A percentile compares a stretch with the other conserved stretches of the same genome.
Evolutionary conservation across 2,329 filamentous ascomycete genomes (phyloP).

Genomic region (Cadophora sp.): DNA sequence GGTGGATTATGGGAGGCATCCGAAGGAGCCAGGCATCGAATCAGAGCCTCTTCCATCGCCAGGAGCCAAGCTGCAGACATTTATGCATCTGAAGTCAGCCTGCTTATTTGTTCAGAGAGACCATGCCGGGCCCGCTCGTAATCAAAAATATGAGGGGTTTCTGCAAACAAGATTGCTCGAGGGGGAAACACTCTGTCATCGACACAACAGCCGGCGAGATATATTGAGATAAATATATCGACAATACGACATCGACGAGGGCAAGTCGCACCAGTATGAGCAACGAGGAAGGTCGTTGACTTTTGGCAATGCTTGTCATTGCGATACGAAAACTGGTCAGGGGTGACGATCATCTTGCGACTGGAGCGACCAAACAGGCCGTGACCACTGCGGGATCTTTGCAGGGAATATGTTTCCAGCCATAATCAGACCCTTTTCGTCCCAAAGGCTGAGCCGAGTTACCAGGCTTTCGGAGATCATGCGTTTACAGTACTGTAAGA

Average conservation of each 20-base stretch:
- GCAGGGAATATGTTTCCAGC: slow-evolving; percentile 9
- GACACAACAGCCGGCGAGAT: not conserved
- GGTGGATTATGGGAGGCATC: slow-evolving; percentile 16
- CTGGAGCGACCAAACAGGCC: slow-evolving; percentile 21
- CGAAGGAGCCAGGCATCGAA: slow-evolving; percentile 25
- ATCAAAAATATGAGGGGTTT: not conserved
- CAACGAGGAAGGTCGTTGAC: slow-evolving; percentile 1
- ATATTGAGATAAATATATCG: slow-evolving; percentile 3
- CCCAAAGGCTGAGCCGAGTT: slow-evolving; percentile 3
- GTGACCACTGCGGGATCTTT: slow-evolving; percentile 21
- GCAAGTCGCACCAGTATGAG: not conserved
- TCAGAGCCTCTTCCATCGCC: slow-evolving; percentile 18
- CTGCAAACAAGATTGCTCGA: slow-evolving; percentile 22
- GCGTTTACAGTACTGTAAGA: slow-evolving; percentile 6
- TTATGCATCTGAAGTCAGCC: slow-evolving; percentile 27
- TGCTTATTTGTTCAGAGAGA: slow-evolving; percentile 26
- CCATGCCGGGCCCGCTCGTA: not conserved
- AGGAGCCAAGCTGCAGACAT: slow-evolving; percentile 18
- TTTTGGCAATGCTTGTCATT: slow-evolving; percentile 14
- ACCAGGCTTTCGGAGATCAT: slow-evolving; percentile 1
- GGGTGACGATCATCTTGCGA: slow-evolving; percentile 19
- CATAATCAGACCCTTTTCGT: slow-evolving; percentile 7
- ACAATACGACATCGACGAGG: slow-evolving; percentile 7
- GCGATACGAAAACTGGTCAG: slow-evolving; percentile 8
- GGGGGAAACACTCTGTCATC: slow-evolving; percentile 14